These are phyloP conservation scores for Aspergillus eucalypticola DNA, from an alignment of 2,329 filamentous ascomycete genomes.

Conservation along the genomic window DNA sequence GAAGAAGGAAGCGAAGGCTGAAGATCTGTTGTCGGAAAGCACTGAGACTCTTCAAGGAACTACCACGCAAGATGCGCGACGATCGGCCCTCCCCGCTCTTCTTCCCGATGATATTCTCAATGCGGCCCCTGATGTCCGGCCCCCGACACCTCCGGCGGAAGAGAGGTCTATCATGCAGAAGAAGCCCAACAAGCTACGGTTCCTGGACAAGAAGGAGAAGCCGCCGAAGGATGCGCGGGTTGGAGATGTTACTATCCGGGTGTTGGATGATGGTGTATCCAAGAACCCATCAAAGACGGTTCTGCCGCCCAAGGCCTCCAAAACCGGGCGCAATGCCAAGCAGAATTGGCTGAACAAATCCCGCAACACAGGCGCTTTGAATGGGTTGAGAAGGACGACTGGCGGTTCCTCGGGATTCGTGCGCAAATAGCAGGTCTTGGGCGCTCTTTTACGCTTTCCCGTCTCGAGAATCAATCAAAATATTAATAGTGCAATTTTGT, in stretches of 20 bases:
- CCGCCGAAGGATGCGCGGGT: slow-evolving; percentile 52
- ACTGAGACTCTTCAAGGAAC: slow-evolving; percentile 44
- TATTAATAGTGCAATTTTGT: neutral
- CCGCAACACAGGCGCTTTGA: slow-evolving; percentile 33
- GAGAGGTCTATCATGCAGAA: slow-evolving; percentile 24
- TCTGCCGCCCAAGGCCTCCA: slow-evolving; percentile 49
- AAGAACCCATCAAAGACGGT: slow-evolving; percentile 41
- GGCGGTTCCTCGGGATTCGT: slow-evolving; percentile 41
- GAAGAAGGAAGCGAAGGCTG: slow-evolving; percentile 33
- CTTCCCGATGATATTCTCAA: slow-evolving; percentile 55
- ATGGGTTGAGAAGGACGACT: slow-evolving; percentile 40
- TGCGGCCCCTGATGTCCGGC: slow-evolving; percentile 45
- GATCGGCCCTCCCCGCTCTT: slow-evolving; percentile 48
- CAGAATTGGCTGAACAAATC: slow-evolving; percentile 43
- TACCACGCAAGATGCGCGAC: slow-evolving; percentile 37
- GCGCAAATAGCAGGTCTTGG: slow-evolving; percentile 26
- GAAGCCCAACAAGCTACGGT: slow-evolving; percentile 49
- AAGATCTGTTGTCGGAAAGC: slow-evolving; percentile 44
- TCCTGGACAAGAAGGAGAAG: slow-evolving; percentile 51
- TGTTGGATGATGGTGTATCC: slow-evolving; percentile 42
- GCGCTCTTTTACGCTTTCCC: neutral
- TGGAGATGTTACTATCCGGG: slow-evolving; percentile 52
- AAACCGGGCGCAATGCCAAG: slow-evolving; percentile 38
- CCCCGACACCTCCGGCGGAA: slow-evolving; percentile 48
- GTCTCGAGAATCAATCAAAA: neutral